A percentile compares a stretch with the other conserved stretches of the same genome.
Conservation (phyloP, 2,329 filamentous ascomycete genomes). For the Lachnellula occidentalis region DNA sequence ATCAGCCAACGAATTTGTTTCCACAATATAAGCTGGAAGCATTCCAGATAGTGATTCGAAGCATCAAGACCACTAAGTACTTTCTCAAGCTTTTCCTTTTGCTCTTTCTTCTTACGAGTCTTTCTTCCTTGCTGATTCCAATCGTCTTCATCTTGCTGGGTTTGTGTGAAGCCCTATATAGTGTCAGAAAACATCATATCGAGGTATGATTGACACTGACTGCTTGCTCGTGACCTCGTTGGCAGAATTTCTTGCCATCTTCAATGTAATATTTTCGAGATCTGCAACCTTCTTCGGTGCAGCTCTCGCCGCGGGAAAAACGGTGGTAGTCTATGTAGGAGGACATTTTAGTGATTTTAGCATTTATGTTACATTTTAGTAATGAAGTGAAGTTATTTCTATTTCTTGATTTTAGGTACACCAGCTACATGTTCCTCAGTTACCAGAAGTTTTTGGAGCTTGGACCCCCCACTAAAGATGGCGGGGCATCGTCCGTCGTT, state of each 20-base stretch:
- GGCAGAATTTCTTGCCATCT: conserved; percentile 60
- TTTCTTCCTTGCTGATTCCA: conserved; percentile 56
- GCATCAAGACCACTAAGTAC: conserved; percentile 63
- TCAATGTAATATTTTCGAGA: conserved; percentile 53
- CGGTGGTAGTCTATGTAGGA: conserved; percentile 29
- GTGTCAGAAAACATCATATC: conserved; percentile 16
- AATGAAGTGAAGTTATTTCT: conserved; percentile 1
- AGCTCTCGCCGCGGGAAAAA: conserved; percentile 41
- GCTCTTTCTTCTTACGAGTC: conserved; percentile 52
- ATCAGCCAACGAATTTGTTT: conserved; percentile 76
- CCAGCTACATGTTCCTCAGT: background rate
- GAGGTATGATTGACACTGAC: conserved; percentile 34
- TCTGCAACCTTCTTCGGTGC: conserved; percentile 55
- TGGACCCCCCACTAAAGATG: background rate
- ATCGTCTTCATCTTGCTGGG: conserved; percentile 60
- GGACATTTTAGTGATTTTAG: conserved; percentile 20
- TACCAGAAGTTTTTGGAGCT: background rate
- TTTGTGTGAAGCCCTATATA: conserved; percentile 33
- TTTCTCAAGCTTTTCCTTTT: conserved; percentile 50
- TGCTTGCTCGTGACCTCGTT: conserved; percentile 59
- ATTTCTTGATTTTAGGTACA: background rate
- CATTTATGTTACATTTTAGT: background rate
- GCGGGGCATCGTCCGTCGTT: background rate
- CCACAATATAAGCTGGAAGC: conserved; percentile 76
- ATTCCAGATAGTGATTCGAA: conserved; percentile 74